A percentile compares a stretch with the other conserved stretches of the same genome.
Evolutionary conservation across 169 alveolate species (phyloP).

Genomic region (Eimeria praecox): DNA sequence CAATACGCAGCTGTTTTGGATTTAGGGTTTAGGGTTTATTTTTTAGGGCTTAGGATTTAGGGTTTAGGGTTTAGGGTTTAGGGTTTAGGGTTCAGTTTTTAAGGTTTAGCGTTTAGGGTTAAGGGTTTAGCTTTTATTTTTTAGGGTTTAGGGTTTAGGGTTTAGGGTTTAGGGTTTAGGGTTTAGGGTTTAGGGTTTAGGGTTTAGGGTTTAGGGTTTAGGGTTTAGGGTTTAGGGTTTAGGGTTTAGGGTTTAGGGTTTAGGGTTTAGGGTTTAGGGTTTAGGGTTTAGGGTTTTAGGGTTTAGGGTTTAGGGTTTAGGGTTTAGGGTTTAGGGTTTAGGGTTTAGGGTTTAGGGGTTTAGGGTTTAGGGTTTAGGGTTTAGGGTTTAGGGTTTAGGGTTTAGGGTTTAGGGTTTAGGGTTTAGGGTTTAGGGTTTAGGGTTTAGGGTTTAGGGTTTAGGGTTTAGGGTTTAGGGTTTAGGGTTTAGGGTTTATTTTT

Average conservation of each 20-base stretch:
- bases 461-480: too few species aligned
- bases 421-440: too few species aligned
- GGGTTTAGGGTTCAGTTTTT: neutral
- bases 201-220: neutral
- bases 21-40: too few species aligned
- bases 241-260: slow-evolving; percentile 3
- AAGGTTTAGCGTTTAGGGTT: neutral
- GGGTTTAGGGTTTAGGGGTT: too few species aligned
- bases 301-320: too few species aligned
- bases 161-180: neutral
- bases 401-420: too few species aligned
- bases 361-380: too few species aligned
- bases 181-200: neutral
- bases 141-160: neutral
- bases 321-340: too few species aligned
- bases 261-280: neutral
- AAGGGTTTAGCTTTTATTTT: neutral
- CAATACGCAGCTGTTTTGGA: too few species aligned
- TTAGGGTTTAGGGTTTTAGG: too few species aligned
- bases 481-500: neutral
- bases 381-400: too few species aligned
- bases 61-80: slow-evolving; percentile 29
- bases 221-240: neutral
- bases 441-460: too few species aligned
- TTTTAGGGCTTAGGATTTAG: neutral